Base-by-base conservation (phyloP, 306 rosid species). In the Cicer judaicum region DNA sequence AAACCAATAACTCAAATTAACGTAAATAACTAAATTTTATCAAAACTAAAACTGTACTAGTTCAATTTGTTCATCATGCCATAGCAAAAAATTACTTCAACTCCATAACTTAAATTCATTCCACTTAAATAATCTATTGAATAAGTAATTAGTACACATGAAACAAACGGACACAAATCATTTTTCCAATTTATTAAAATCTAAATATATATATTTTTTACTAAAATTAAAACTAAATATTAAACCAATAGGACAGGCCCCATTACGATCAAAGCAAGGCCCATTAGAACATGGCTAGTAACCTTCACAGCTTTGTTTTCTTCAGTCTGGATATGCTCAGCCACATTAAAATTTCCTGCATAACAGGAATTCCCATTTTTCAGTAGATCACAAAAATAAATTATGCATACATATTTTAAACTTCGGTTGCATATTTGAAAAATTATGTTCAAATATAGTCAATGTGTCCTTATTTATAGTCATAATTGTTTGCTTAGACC, bases 311-410 rank as follows among this genome's bases (percentile, higher is more conserved):
- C 88, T 1, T 78, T 70, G 79, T 21, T 86, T 79, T 66, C 76
- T 57, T 80, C 91, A 12, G 76, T 38, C 47, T 79, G 43, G 10
- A 91, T 50, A 67, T 87, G 98, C 80, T 85, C 87, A 7, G 68
- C 81, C 67, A 93, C 98, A 24, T 89, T 64, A 77, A 93, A 93
- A 48, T 91, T 47, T 5, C 98, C 98, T 92, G 84, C 74, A 62
- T 18, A 14, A 44, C 2, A 60, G 2, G 2, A 66, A 10, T 41
- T 44, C 38, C 5, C 7, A 7, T 36, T 48, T 7, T 36, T 10
- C 9, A 29, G 36, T 4, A 29, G 36, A 29, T 29, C 36, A 29
- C 36, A 29, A 29, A 3, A 29, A 29, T 29, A 29, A 29, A 29
- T 29, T 29, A 29, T 0, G 36, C 36, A 29, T 29, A 29, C 34